Evolutionary conservation across 2,329 filamentous ascomycete genomes (phyloP).

Genomic region (Phaeosphaeria sp.): DNA sequence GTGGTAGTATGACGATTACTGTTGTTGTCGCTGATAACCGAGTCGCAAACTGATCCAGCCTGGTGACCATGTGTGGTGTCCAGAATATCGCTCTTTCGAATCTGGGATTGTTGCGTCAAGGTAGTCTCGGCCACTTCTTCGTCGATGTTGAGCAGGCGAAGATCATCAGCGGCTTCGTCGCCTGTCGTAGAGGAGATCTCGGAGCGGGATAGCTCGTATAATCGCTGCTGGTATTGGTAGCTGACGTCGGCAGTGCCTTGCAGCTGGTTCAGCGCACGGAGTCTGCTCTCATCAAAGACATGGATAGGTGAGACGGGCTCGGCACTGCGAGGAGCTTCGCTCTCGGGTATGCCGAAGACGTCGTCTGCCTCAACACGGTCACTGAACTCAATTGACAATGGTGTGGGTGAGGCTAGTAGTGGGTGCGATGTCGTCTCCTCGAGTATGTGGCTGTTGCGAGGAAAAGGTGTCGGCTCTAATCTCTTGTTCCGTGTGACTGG

Average conservation of each 20-base stretch:
- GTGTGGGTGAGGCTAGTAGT: neutral
- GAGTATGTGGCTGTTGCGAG: neutral
- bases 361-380: neutral
- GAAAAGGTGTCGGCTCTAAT: neutral
- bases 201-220: neutral
- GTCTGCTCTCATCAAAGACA: neutral
- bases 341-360: neutral
- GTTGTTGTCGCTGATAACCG: neutral
- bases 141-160: neutral
- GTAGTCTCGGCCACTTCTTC: neutral
- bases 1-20: neutral
- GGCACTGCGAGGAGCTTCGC: neutral
- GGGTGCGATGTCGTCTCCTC: neutral
- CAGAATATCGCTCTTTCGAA: neutral
- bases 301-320: neutral
- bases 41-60: neutral
- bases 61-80: neutral
- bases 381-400: neutral
- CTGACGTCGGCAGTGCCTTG: neutral
- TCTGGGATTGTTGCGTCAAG: neutral
- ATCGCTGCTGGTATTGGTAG: neutral
- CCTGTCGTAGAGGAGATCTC: neutral
- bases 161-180: neutral
- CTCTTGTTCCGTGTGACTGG: conserved; percentile 5
- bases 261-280: neutral